Percentiles rank a stretch among this genome's conserved stretches.
Evolutionary conservation across 176 grass and related monocot genomes (phyloP).

Genomic region (Alopecurus myosuroides): DNA sequence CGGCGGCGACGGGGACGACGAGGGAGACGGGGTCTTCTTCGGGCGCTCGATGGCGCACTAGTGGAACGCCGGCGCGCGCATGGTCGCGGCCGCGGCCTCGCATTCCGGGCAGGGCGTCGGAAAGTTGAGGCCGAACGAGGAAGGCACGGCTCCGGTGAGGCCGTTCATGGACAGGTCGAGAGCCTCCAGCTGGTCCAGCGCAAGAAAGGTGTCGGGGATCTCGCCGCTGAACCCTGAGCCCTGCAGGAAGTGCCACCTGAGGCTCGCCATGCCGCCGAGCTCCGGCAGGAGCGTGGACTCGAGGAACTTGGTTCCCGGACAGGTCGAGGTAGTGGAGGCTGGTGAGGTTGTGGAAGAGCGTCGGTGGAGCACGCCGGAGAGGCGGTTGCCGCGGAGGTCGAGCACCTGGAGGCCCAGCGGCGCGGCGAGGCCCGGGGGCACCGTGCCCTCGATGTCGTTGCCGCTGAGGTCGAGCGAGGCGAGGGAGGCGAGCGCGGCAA

Average conservation of each 20-base stretch:
- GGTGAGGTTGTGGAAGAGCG: constrained; percentile 55
- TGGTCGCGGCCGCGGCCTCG: no score
- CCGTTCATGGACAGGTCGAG: constrained; percentile 71
- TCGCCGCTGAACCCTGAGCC: constrained; percentile 50
- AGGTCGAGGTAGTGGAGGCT: constrained; percentile 56
- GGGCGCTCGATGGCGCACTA: no score
- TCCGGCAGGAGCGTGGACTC: constrained; percentile 55
- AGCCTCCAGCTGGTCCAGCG: constrained; percentile 48
- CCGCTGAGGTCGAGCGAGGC: constrained; percentile 62
- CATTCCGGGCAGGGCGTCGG: no score
- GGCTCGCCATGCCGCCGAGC: constrained; percentile 34
- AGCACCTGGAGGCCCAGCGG: constrained; percentile 46
- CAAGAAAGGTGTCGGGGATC: constrained; percentile 40
- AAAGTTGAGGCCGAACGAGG: constrained; percentile 40
- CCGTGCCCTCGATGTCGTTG: constrained; percentile 53
- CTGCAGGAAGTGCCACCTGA: constrained; percentile 57
- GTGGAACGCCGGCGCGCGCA: no score
- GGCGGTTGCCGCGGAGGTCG: constrained; percentile 55
- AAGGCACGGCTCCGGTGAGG: constrained; percentile 47
- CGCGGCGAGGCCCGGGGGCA: constrained; percentile 41
- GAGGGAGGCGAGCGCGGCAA: constrained; percentile 36
- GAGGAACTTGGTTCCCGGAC: constrained; percentile 55
- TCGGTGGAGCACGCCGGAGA: constrained; percentile 60
- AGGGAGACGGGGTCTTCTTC: no score
- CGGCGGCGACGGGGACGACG: no score